Evolutionary conservation across 148 eudicot species (phyloP).

Genomic region (Chenopodium album): DNA sequence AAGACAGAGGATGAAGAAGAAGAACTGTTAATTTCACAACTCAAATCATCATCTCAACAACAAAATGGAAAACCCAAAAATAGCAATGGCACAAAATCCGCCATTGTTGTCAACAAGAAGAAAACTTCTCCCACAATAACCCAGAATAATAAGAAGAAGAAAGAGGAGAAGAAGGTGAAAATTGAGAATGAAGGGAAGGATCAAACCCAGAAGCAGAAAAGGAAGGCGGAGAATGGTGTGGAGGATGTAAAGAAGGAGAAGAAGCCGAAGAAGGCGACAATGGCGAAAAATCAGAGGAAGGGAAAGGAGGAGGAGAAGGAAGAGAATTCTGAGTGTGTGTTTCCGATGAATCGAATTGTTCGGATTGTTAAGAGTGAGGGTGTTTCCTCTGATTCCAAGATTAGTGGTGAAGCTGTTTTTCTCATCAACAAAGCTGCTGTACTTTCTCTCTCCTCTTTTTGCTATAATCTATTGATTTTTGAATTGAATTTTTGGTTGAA

Average conservation of each 20-base stretch:
- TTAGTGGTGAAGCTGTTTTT: constrained; percentile 57
- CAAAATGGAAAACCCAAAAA: neutral
- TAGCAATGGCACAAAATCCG: neutral
- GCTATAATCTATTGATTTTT: neutral
- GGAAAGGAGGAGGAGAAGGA: constrained; percentile 15
- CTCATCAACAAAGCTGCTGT: constrained; percentile 76
- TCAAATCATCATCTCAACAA: neutral
- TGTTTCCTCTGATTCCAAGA: constrained; percentile 34
- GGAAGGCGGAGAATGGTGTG: constrained; percentile 23
- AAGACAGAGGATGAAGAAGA: neutral
- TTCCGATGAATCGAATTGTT: constrained; percentile 50
- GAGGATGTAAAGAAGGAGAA: constrained; percentile 10
- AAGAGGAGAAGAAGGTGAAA: neutral
- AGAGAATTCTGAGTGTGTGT: constrained; percentile 26
- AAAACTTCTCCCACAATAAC: neutral
- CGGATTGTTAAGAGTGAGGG: constrained; percentile 54
- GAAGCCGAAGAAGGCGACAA: constrained; percentile 10
- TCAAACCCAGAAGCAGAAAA: constrained; percentile 10
- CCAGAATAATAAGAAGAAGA: neutral
- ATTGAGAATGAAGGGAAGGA: constrained; percentile 9
- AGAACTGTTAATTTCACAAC: neutral
- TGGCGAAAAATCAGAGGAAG: constrained; percentile 1
- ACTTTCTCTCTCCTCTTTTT: neutral
- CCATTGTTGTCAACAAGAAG: neutral
- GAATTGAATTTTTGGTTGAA: neutral